Evolutionary conservation across 2,329 filamentous ascomycete species (phyloP), one percentile per base, ranked within the genome.

Genomic region (Epichloe bromicola): DNA sequence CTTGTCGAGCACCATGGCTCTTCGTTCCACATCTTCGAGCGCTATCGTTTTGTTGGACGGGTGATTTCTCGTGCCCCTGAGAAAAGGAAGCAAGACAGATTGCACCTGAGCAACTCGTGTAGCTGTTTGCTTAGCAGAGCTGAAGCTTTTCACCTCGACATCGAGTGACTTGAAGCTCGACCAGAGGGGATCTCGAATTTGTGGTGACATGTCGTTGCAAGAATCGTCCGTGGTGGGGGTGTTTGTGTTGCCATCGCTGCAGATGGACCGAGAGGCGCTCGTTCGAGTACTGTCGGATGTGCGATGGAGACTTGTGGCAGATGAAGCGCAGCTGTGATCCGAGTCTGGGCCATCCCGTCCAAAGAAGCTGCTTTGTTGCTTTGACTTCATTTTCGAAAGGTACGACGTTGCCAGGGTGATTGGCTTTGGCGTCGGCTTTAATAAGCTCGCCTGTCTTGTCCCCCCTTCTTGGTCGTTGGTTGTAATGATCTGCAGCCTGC

Each of bases 1-100:
- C 62, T 87, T 90, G 64, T 93, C 88, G 52, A 95, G 70, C 46
- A 94, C 87, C 43, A 81, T 82, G 2, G 85, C 79, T 53, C 90
- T 78, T 37, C 85, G 79, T 60, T 96, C 89, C 43, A 95, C 68
- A 63, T 95, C 88, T 68, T 95, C 88, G 2, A 87, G 75, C n/a
- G 78, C 72, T 44, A 95, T 71, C 15, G 64, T 63, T 53, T 67
- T 70, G 59, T 80, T 84, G 8, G 86, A 88, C 1, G 79, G 70
- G 60, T 91, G 83, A 36, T 76, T 70, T 53, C 78, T 76, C 59
- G 89, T 83, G 48, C 78, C 82, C 52, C 80, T 77, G 42, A 96
- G 70, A 59, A 95, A 95, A 0, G 88, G 86, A 17, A 95, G 67
- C 4, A 95, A 73, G 1, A 78, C 74, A 7, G 75, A 75, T 37